These are phyloP conservation scores for Phytophthora quininea DNA, from an alignment of 352 stramenopile genomes.

Conservation along the genomic window DNA sequence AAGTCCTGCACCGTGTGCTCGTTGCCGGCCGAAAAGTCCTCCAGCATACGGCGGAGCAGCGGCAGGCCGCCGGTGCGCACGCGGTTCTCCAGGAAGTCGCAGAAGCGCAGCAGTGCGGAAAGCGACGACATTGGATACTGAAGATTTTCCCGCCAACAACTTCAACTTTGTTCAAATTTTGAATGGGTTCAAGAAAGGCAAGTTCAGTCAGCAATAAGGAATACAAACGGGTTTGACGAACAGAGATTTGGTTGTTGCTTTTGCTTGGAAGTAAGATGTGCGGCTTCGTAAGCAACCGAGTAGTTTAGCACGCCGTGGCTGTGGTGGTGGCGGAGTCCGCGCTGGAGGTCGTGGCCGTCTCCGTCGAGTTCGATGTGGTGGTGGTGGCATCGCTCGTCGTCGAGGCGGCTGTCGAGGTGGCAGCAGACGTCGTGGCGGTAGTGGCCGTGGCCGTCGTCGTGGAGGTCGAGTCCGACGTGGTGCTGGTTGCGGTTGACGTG, in stretches of 20 bases:
- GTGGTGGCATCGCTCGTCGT: constrained; percentile 1
- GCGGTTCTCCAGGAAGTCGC: constrained; percentile 41
- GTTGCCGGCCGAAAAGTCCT: constrained; percentile 32
- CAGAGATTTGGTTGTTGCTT: not conserved
- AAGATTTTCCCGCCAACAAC: not conserved
- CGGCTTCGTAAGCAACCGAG: not conserved
- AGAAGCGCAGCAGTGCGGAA: constrained; percentile 29
- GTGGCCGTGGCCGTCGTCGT: not conserved
- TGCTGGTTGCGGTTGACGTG: not conserved
- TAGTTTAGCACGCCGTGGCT: not conserved
- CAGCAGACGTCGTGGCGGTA: too few species aligned
- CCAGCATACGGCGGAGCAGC: constrained; percentile 35
- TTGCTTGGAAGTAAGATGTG: not conserved
- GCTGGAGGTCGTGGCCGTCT: not conserved
- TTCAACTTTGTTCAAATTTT: too few species aligned
- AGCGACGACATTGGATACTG: constrained; percentile 11
- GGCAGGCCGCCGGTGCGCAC: constrained; percentile 31
- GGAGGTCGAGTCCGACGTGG: not conserved
- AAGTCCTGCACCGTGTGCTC: constrained; percentile 44
- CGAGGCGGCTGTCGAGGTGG: not conserved
- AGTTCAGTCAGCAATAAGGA: too few species aligned
- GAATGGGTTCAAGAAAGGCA: too few species aligned
- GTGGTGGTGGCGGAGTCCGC: constrained; percentile 2
- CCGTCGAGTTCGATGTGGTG: constrained; percentile 1
- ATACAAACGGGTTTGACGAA: not conserved